These are phyloP conservation scores for Anthracocystis panici-leucophaei DNA, from an alignment of 1,284 basidiomycete species.

Conservation along the genomic window DNA sequence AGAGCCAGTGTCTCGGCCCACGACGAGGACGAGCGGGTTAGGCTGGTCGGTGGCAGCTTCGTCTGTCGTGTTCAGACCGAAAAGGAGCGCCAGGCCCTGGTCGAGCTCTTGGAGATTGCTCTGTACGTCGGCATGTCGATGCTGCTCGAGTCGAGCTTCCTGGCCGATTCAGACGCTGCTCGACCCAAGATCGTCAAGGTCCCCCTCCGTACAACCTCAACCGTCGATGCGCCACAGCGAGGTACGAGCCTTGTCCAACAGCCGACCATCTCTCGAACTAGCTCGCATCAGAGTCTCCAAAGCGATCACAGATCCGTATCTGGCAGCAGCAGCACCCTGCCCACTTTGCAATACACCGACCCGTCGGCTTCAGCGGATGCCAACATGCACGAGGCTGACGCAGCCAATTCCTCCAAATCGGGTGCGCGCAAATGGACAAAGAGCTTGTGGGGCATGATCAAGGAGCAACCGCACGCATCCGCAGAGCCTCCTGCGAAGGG, in stretches of 20 bases:
- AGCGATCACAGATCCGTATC: conserved; percentile 19
- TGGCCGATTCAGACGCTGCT: conserved; percentile 53
- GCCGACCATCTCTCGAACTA: conserved; percentile 16
- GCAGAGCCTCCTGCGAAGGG: conserved; percentile 8
- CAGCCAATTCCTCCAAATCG: conserved; percentile 7
- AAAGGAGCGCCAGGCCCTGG: conserved; percentile 27
- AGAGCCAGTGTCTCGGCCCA: conserved; percentile 24
- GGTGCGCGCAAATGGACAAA: conserved; percentile 44
- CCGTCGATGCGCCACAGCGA: conserved; percentile 30
- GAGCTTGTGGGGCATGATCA: conserved; percentile 51
- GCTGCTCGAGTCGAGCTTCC: conserved; percentile 59
- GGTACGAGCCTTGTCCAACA: conserved; percentile 33
- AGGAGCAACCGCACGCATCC: conserved; percentile 19
- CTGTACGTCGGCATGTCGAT: conserved; percentile 59
- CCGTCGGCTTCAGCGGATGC: not conserved
- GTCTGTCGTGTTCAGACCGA: conserved; percentile 36
- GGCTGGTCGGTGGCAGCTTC: conserved; percentile 58
- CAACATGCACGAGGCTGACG: conserved; percentile 9
- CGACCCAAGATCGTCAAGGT: conserved; percentile 42
- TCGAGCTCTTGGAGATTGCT: conserved; percentile 39
- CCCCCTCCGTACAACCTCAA: conserved; percentile 35
- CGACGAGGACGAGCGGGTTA: conserved; percentile 38
- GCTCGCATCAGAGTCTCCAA: conserved; percentile 27
- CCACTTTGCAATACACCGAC: not conserved
- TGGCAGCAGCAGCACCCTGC: conserved; percentile 12